Evolutionary conservation across 2,329 filamentous ascomycete genomes (phyloP).

Genomic region (Elsinoe australis): DNA sequence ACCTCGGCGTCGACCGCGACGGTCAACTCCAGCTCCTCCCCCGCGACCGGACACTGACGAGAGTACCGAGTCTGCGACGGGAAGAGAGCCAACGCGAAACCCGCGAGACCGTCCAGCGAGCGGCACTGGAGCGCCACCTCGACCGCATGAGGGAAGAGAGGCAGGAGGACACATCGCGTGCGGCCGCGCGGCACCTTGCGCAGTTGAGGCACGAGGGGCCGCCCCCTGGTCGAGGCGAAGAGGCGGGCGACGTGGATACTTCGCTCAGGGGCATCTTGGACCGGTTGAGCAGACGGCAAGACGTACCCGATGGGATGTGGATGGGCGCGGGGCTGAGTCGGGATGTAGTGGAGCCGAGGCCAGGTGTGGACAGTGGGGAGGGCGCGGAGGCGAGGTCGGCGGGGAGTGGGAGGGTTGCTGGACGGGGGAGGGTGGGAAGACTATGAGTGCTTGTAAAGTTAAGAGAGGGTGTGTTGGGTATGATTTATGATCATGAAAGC

Average conservation of each 20-base stretch:
- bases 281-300: slow-evolving; percentile 59
- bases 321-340: slow-evolving; percentile 35
- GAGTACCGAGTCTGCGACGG: slow-evolving; percentile 2
- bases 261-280: slow-evolving; percentile 64
- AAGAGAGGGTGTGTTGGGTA: neutral
- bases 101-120: neutral
- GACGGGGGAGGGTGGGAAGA: neutral
- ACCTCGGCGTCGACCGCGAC: slow-evolving; percentile 11
- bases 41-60: slow-evolving; percentile 10
- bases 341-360: slow-evolving; percentile 8
- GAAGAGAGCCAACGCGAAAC: slow-evolving; percentile 5
- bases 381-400: neutral
- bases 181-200: too few species aligned
- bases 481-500: too few species aligned
- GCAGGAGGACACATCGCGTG: too few species aligned
- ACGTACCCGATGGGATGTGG: slow-evolving; percentile 81
- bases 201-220: slow-evolving; percentile 23
- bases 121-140: neutral
- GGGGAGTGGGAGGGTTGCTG: neutral
- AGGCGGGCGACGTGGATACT: slow-evolving; percentile 44
- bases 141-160: too few species aligned
- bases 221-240: slow-evolving; percentile 3
- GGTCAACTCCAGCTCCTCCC: slow-evolving; percentile 11
- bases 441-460: neutral
- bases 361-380: neutral